A percentile compares a stretch with the other conserved stretches of the same genome.
These are phyloP conservation scores for Vitis hybrid DNA, from an alignment of 177 flowering plant genomes.

Conservation along the genomic window DNA sequence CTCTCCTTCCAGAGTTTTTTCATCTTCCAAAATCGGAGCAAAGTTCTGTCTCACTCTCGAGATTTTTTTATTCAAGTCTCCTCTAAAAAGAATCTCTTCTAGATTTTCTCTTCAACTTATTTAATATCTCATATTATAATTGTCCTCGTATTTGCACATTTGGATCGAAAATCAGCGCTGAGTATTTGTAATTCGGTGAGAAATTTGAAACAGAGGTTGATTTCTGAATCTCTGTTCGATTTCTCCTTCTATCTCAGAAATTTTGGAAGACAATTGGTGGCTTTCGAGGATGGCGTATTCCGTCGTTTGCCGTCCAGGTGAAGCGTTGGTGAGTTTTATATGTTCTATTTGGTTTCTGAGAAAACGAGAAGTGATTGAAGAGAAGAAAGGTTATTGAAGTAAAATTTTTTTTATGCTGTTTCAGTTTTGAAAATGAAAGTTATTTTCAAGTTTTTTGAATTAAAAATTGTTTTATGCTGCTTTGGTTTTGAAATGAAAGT, in stretches of 20 bases:
- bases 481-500: no score
- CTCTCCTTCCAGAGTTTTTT: conserved; percentile 6
- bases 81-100: background rate
- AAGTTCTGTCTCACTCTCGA: no score
- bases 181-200: background rate
- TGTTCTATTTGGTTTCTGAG: background rate
- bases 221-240: conserved; percentile 7
- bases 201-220: conserved; percentile 3
- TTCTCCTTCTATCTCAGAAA: background rate
- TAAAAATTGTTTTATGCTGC: no score
- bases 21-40: background rate
- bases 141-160: background rate
- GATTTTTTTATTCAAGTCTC: no score
- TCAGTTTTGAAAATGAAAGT: no score
- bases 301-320: background rate
- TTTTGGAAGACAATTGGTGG: background rate
- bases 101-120: background rate
- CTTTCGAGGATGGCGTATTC: background rate
- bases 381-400: background rate
- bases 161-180: background rate
- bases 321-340: conserved; percentile 10
- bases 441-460: no score
- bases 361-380: background rate
- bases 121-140: background rate
- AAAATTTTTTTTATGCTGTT: no score